Percentiles rank a stretch among this genome's conserved stretches.
These are phyloP conservation scores for Jacaranda copaia DNA, from an alignment of 257 asterid genomes.

Conservation along the genomic window DNA sequence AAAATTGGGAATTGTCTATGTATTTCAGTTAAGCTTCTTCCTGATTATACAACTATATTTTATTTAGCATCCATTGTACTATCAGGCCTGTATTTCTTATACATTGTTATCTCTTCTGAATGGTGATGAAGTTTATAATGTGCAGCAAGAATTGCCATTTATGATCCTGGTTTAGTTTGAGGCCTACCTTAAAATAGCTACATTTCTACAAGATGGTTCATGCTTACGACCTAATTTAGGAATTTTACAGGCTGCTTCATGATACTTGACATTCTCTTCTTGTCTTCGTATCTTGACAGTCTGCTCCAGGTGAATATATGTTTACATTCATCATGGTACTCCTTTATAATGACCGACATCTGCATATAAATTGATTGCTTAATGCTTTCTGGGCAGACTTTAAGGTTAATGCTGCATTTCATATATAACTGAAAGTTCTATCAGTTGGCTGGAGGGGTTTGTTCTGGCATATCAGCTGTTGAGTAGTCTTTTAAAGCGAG, in stretches of 20 bases:
- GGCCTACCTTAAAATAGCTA: neutral
- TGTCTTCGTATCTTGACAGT: neutral
- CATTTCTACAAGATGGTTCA: neutral
- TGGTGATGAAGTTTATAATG: neutral
- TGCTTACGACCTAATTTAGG: neutral
- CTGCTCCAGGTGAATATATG: too few relatives aligned
- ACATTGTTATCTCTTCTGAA: neutral
- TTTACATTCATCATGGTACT: too few relatives aligned
- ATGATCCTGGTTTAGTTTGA: too few relatives aligned
- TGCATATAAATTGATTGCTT: too few relatives aligned
- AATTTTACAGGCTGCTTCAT: neutral
- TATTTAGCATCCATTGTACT: neutral
- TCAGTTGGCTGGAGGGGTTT: too few relatives aligned
- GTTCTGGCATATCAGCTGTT: too few relatives aligned
- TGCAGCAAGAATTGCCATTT: neutral
- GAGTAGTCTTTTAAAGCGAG: too few relatives aligned
- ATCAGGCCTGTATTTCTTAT: neutral
- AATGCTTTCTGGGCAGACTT: too few relatives aligned
- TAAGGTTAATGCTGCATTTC: too few relatives aligned
- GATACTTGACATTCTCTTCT: neutral
- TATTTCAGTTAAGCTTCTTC: neutral
- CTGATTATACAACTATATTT: neutral
- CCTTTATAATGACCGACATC: too few relatives aligned
- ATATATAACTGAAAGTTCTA: too few relatives aligned
- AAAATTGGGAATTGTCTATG: neutral